Evolutionary conservation across 176 grass and related monocot species (phyloP), one percentile per base, ranked within the genome.

Genomic region (Themeda triandra): DNA sequence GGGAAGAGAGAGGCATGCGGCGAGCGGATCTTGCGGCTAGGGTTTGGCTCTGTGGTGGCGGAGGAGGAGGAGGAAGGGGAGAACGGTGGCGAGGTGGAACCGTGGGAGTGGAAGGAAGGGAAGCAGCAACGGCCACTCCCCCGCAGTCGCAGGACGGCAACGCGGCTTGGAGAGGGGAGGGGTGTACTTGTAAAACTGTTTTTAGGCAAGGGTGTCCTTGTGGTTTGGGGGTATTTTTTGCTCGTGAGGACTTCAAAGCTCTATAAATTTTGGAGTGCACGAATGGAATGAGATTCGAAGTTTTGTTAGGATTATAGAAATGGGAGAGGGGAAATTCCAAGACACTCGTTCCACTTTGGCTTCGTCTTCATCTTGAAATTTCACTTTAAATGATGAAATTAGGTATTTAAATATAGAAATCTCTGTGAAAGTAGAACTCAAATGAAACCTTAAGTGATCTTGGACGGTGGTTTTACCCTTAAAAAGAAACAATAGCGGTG

Each of bases 81-180:
- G 37, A 46, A 71, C 80, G 49, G 66, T 58, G 80, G 80, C 66
- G 80, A 23, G 64, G 42, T 71, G 88, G 88, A 58, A 63, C 13
- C 13, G 13, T 30, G 62, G 62, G 13, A 86, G 66, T 42, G 69
- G 85, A 80, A 71, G 36, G 36, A 37, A 41, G 32, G 80, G 54
- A 28, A 79, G 58, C 53, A 51, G 74, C 84, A 87, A 83, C 89
- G 84, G 89, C 80, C 80, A 71, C 66, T 59, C n/a, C 6, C 6
- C 33, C n/a, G 80, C 80, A 51, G 60, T 14, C 37, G 68, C 62
- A 17, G 69, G 63, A 65, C 63, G 63, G 63, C 63, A 65, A 53
- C 45, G 54, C 80, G 80, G 78, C 33, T 30, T 80, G 0, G 0
- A 62, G 40, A 35, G 1, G 6, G 2, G 19, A 70, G 31, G 89